These are phyloP conservation scores for Diaporthe sp. DNA, from an alignment of 2,329 filamentous ascomycete species.

Conservation along the genomic window DNA sequence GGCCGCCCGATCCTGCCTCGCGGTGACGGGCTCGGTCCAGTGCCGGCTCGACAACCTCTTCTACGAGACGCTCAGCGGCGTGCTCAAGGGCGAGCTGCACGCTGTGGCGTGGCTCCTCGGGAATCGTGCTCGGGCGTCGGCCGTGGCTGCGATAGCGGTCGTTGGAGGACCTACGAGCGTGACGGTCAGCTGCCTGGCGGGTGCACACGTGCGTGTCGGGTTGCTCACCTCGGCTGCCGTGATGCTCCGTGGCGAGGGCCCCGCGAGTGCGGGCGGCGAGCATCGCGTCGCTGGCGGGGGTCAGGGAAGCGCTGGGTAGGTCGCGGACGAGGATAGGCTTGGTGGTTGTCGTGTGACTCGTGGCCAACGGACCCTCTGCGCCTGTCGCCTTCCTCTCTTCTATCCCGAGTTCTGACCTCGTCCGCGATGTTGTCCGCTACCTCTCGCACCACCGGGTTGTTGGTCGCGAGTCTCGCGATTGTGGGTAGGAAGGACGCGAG, in stretches of 20 bases:
- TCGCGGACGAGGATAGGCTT: not conserved
- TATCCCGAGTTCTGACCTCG: not conserved
- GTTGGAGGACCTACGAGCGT: not conserved
- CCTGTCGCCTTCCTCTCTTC: not conserved
- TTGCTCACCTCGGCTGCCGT: slow-evolving; percentile 22
- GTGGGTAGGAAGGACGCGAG: slow-evolving; percentile 25
- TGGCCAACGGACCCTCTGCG: not conserved
- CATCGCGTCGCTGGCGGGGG: slow-evolving; percentile 18
- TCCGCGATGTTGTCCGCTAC: slow-evolving; percentile 21
- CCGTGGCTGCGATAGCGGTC: slow-evolving; percentile 7
- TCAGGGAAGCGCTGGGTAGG: not conserved
- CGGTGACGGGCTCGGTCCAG: not conserved
- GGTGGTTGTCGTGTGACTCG: not conserved
- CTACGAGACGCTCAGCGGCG: slow-evolving; percentile 27
- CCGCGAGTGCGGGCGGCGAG: not conserved
- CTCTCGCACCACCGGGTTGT: slow-evolving; percentile 27
- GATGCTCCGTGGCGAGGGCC: not conserved
- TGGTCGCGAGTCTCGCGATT: slow-evolving; percentile 29
- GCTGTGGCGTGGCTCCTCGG: slow-evolving; percentile 26
- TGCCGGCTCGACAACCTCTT: slow-evolving; percentile 16
- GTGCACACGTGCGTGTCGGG: not conserved
- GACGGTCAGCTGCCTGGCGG: slow-evolving; percentile 20
- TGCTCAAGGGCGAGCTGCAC: slow-evolving; percentile 34
- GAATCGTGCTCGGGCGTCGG: slow-evolving; percentile 26
- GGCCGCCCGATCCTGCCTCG: not conserved